phyloP scores from a whole-genome alignment of 1,284 basidiomycete species.

The Mycena sp. region DNA sequence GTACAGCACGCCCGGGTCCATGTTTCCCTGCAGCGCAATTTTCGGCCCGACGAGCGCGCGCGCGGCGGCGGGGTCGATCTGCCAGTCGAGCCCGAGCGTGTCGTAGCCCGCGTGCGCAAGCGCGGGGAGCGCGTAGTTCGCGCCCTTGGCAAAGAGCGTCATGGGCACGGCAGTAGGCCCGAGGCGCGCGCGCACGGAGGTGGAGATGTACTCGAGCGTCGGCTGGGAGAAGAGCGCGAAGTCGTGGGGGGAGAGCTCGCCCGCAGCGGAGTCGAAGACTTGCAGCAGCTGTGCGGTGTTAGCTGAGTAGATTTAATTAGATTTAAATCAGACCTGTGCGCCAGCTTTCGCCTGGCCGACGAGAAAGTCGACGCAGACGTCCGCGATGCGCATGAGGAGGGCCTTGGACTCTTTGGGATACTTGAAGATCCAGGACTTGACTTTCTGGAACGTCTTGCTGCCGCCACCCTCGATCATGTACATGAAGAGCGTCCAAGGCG shows the following conservation, averaged over 20 bases:
- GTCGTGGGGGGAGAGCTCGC: constrained; percentile 88
- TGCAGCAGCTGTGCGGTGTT: constrained; percentile 76
- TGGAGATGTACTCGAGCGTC: constrained; percentile 68
- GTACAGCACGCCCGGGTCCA: constrained; percentile 91
- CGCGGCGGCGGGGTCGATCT: constrained; percentile 78
- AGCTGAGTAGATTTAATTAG: constrained; percentile 1
- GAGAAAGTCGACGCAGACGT: constrained; percentile 87
- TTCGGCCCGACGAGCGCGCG: constrained; percentile 65
- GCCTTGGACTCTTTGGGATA: constrained; percentile 85
- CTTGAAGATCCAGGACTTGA: constrained; percentile 93
- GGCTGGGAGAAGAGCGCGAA: constrained; percentile 83
- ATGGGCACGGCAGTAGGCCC: constrained; percentile 73
- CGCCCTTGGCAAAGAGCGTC: constrained; percentile 93
- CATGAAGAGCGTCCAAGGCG: constrained; percentile 95
- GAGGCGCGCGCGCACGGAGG: constrained; percentile 70
- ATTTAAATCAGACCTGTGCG: constrained; percentile 76
- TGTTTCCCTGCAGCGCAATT: constrained; percentile 92
- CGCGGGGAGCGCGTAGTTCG: constrained; percentile 73
- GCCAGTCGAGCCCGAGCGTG: constrained; percentile 91
- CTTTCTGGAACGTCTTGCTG: constrained; percentile 87
- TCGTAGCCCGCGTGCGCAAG: constrained; percentile 81
- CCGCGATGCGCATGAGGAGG: constrained; percentile 81
- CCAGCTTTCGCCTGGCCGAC: constrained; percentile 93
- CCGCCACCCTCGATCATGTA: constrained; percentile 98
- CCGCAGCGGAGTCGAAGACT: constrained; percentile 96